Conservation (phyloP, 1,284 basidiomycete species). For the Cronartium ribicola region DNA sequence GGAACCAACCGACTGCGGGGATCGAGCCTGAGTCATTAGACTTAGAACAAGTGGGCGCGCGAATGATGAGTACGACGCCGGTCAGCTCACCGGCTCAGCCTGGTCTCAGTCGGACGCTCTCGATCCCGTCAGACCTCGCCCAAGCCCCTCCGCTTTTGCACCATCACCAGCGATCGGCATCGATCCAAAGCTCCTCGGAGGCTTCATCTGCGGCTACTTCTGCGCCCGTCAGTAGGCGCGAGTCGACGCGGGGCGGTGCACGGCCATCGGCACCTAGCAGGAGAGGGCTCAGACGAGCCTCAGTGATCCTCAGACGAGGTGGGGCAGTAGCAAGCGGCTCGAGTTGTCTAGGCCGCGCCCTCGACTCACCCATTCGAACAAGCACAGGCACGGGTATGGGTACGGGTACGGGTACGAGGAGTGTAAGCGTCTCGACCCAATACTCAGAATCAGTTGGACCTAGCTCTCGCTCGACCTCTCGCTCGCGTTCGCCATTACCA, state of each 20-base stretch:
- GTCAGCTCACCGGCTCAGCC: conserved; percentile 20
- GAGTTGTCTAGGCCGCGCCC: conserved; percentile 42
- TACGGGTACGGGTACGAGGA: conserved; percentile 38
- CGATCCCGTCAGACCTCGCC: conserved; percentile 30
- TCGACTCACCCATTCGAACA: conserved; percentile 36
- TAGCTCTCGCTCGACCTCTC: conserved; percentile 90
- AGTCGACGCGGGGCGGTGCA: conserved; percentile 17
- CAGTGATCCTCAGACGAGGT: conserved; percentile 23
- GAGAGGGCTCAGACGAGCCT: conserved; percentile 12
- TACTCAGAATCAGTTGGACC: conserved; percentile 62
- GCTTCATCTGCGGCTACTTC: conserved; percentile 15
- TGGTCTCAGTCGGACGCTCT: conserved; percentile 21
- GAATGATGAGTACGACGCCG: conserved; percentile 19
- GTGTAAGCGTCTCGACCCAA: conserved; percentile 56
- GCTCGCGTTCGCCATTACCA: conserved; percentile 72
- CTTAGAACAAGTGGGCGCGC: conserved; percentile 47
- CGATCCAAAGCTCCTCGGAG: conserved; percentile 21
- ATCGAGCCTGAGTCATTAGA: conserved; percentile 52
- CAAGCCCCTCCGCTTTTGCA: conserved; percentile 1
- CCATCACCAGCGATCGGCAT: conserved; percentile 28
- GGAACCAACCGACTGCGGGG: conserved; percentile 50
- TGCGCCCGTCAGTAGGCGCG: conserved; percentile 17
- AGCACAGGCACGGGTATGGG: not conserved
- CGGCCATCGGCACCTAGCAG: not conserved
- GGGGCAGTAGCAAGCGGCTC: conserved; percentile 40